These are phyloP conservation scores for Blastobotrys apis DNA, from an alignment of 1,139 yeast species.

Conservation along the genomic window DNA sequence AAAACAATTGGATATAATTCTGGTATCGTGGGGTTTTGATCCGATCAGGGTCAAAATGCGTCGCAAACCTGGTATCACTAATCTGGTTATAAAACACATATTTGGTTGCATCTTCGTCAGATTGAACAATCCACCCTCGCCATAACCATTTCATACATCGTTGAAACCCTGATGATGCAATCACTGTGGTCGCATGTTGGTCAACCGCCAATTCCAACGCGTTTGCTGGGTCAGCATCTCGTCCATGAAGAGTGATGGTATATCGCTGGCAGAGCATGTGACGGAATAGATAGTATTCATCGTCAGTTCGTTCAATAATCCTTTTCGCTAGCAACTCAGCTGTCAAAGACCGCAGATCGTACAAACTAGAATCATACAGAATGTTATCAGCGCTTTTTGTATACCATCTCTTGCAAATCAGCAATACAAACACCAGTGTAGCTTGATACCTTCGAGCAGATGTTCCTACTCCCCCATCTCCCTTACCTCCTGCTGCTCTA, in stretches of 20 bases:
- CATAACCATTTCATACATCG: conserved; percentile 86
- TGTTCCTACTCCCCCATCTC: conserved; percentile 53
- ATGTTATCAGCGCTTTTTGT: conserved; percentile 55
- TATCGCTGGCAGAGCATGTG: conserved; percentile 77
- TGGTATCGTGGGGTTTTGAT: conserved; percentile 83
- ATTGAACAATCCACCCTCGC: conserved; percentile 89
- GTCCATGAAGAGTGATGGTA: conserved; percentile 58
- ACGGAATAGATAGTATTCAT: conserved; percentile 60
- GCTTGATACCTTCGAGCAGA: conserved; percentile 64
- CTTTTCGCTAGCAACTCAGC: conserved; percentile 70
- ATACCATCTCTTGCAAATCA: conserved; percentile 80
- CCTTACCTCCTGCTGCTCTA: conserved; percentile 79
- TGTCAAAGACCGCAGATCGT: conserved; percentile 55
- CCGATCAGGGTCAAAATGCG: conserved; percentile 81
- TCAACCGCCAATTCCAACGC: conserved; percentile 85
- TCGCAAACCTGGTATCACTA: conserved; percentile 49
- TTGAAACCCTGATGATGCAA: conserved; percentile 78
- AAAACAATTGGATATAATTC: conserved; percentile 61
- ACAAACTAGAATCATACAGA: conserved; percentile 64
- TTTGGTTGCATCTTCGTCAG: conserved; percentile 34
- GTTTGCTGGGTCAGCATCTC: conserved; percentile 57
- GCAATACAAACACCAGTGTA: conserved; percentile 59
- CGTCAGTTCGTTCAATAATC: conserved; percentile 55
- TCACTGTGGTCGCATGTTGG: conserved; percentile 72
- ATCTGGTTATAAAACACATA: conserved; percentile 63